Percentiles rank a stretch among this genome's conserved stretches.
phyloP scores from a whole-genome alignment of 768 basidiomycete genomes.

The Ramaria sp. region DNA sequence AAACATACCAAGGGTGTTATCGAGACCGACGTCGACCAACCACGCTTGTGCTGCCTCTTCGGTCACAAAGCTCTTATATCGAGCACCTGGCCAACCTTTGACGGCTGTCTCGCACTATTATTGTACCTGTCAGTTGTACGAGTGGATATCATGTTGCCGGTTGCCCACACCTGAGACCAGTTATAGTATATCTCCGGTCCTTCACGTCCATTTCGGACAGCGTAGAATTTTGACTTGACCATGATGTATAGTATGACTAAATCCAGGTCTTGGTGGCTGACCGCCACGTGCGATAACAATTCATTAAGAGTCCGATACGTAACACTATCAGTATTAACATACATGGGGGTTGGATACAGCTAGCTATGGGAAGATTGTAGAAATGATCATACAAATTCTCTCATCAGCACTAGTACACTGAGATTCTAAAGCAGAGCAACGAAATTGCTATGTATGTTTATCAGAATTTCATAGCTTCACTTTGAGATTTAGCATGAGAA shows the following conservation, averaged over 20 bases:
- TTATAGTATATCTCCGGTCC: conserved; percentile 46
- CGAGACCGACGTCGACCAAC: neutral
- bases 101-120: conserved; percentile 8
- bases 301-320: too few relatives aligned
- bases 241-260: neutral
- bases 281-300: too few relatives aligned
- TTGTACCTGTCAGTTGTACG: neutral
- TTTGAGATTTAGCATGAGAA: neutral
- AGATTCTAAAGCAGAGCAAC: neutral
- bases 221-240: conserved; percentile 35
- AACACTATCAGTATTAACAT: too few relatives aligned
- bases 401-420: too few relatives aligned
- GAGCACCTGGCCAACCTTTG: neutral
- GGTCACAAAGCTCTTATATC: conserved; percentile 2
- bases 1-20: neutral
- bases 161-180: conserved; percentile 46
- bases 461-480: neutral
- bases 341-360: neutral
- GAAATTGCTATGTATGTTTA: conserved; percentile 2
- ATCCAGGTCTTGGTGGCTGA: too few relatives aligned
- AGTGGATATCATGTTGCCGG: neutral
- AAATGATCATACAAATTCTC: neutral
- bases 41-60: neutral
- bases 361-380: neutral
- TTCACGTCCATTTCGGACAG: conserved; percentile 45